Evolutionary conservation across 1,284 basidiomycete species (phyloP), one percentile per base, ranked within the genome.

Genomic region (Bjerkandera adusta): DNA sequence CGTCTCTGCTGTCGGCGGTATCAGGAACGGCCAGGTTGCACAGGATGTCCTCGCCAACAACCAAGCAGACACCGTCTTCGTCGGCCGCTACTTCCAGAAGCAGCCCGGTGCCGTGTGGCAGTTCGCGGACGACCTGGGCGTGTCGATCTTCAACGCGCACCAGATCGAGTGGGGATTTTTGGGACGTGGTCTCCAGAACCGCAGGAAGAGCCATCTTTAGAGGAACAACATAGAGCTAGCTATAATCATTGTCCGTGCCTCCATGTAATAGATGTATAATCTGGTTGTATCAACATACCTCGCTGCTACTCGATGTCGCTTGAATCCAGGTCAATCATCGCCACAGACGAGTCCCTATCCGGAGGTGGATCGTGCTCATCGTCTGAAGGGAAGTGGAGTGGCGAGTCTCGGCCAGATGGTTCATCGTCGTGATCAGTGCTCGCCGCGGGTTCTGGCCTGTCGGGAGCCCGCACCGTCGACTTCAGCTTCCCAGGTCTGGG

Each of bases 1-100:
- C 11, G 70, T 81, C 41, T 72, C 75, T 12, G 64, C 79, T 3
- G 84, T 89, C 16, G 85, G 86, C 2, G 63, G 73, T 22, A 83
- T 89, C 57, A 76, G 72, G 1, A 68, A 67, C 30, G 78, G 80
- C 2, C 57, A 68, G 12, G 68, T 81, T 29, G 82, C 85, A 1
- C 76, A 88, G 57, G 69, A 71, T n/a, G 71, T 85, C 22, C 62
- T 90, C 11, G 73, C 83, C 52, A 57, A 58, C 55, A 41, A 60
- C 6, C 59, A 66, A 37, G 69, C 69, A 2, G 73, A 77, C 50
- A 65, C 64, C 1, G 51, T 70, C n/a, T 59, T 77, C 35, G 72
- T 79, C 8, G 80, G 79, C 18, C 62, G 77, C 16, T 64, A 68
- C 43, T 81, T 82, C 66, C 73, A 76, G 61, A 77, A 78, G 66